A percentile compares a stretch with the other conserved stretches of the same genome.
phyloP scores from a whole-genome alignment of 2,329 filamentous ascomycete species.

The Exserohilum rostratum region DNA sequence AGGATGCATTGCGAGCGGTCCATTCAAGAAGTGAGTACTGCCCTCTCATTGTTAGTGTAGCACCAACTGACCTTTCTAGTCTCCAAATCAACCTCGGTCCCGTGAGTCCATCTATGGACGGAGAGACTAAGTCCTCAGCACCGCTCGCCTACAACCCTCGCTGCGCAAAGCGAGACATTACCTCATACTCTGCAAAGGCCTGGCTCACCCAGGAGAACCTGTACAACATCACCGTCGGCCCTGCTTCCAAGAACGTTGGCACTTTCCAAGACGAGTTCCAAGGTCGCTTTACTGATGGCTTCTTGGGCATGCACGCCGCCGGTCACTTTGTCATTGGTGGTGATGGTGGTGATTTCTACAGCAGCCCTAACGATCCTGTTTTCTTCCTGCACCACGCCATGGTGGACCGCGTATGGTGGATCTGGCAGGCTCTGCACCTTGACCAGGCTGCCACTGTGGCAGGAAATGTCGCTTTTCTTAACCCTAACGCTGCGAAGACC shows the following conservation, averaged over 20 bases:
- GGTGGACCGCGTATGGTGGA: constrained; percentile 56
- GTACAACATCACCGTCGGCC: constrained; percentile 57
- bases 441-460: constrained; percentile 20
- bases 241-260: constrained; percentile 50
- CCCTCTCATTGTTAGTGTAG: background rate
- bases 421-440: constrained; percentile 50
- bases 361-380: constrained; percentile 52
- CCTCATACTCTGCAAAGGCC: constrained; percentile 24
- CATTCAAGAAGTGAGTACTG: constrained; percentile 34
- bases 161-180: constrained; percentile 44
- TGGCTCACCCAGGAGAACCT: constrained; percentile 40
- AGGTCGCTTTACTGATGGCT: constrained; percentile 20
- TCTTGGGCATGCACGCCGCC: constrained; percentile 50
- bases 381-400: constrained; percentile 57
- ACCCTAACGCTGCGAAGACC: constrained; percentile 51
- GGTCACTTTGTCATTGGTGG: constrained; percentile 43
- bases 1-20: constrained; percentile 30
- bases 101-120: constrained; percentile 13
- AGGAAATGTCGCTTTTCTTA: constrained; percentile 52
- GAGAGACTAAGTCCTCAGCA: constrained; percentile 17
- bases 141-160: constrained; percentile 33
- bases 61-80: background rate
- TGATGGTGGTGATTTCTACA: constrained; percentile 51
- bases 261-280: constrained; percentile 43
- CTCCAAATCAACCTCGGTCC: constrained; percentile 35